phyloP scores from a whole-genome alignment of 1,284 basidiomycete genomes.

The Somion occarium region DNA sequence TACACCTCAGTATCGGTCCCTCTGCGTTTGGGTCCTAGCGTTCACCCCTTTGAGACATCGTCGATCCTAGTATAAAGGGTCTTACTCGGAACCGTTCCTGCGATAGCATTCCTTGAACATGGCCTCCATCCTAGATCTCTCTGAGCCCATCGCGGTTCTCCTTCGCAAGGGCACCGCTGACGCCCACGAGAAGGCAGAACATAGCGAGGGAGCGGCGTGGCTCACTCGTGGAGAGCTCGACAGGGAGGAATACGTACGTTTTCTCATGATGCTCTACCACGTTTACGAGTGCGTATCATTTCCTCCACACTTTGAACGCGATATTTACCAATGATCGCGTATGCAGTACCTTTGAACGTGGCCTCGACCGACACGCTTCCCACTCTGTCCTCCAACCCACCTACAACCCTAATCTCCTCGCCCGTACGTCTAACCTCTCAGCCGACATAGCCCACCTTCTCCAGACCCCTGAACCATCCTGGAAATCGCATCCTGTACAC shows the following conservation, averaged over 20 bases:
- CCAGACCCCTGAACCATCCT: slow-evolving; percentile 43
- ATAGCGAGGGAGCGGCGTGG: slow-evolving; percentile 54
- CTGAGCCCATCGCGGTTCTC: slow-evolving; percentile 13
- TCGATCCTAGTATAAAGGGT: neutral
- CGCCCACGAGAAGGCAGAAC: slow-evolving; percentile 57
- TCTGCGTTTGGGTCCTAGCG: neutral
- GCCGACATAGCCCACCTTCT: slow-evolving; percentile 69
- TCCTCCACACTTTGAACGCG: neutral
- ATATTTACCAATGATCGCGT: slow-evolving; percentile 6
- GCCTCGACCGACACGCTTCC: slow-evolving; percentile 56
- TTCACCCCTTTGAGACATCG: neutral
- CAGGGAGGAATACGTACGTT: slow-evolving; percentile 64
- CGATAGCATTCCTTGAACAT: neutral
- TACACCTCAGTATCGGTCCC: neutral
- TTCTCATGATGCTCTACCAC: slow-evolving; percentile 74
- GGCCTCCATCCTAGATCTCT: slow-evolving; percentile 10
- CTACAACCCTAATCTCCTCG: slow-evolving; percentile 67
- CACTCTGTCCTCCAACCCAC: slow-evolving; percentile 63
- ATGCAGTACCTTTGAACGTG: slow-evolving; percentile 51
- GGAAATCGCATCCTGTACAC: slow-evolving; percentile 55
- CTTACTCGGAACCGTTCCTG: neutral
- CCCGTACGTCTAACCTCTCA: slow-evolving; percentile 53
- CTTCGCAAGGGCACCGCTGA: slow-evolving; percentile 11
- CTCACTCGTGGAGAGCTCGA: slow-evolving; percentile 58
- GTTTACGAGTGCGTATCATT: slow-evolving; percentile 63